These are phyloP conservation scores for Pythium volutum DNA, from an alignment of 352 stramenopile species.

Conservation along the genomic window DNA sequence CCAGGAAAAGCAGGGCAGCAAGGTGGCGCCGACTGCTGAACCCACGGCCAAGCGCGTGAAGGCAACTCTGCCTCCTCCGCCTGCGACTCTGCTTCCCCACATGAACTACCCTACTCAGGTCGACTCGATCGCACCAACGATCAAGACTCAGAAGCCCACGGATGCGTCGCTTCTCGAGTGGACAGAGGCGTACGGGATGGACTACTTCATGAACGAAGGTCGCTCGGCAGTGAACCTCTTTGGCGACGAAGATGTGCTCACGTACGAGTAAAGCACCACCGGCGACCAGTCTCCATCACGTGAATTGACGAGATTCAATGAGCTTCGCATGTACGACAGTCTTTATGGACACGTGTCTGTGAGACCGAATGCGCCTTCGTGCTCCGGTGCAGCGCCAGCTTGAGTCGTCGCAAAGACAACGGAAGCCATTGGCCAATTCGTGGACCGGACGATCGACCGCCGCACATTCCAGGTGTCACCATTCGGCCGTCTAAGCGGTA, in stretches of 20 bases:
- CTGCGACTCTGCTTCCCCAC: constrained; percentile 21
- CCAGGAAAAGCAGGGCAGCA: constrained; percentile 41
- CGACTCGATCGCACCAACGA: constrained; percentile 28
- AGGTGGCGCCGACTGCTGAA: constrained; percentile 9
- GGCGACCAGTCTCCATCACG: neutral
- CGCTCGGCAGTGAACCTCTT: constrained; percentile 53
- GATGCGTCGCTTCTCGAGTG: constrained; percentile 78
- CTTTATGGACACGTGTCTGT: too few relatives aligned
- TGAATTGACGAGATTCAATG: neutral
- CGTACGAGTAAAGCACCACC: constrained; percentile 41
- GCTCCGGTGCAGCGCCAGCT: too few relatives aligned
- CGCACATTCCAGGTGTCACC: too few relatives aligned
- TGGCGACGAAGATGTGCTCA: constrained; percentile 36
- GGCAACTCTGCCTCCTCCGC: constrained; percentile 6
- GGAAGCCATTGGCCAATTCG: too few relatives aligned
- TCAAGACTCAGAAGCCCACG: constrained; percentile 46
- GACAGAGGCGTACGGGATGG: constrained; percentile 76
- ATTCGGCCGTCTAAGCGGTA: too few relatives aligned
- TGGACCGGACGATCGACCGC: too few relatives aligned
- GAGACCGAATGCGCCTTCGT: too few relatives aligned
- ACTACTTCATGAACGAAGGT: constrained; percentile 71
- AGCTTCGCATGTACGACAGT: too few relatives aligned
- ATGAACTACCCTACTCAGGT: constrained; percentile 26
- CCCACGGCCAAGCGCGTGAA: constrained; percentile 49
- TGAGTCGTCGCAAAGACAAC: too few relatives aligned